Conservation (phyloP, 1,284 basidiomycete species). For the Cutaneotrichosporon curvatum region DNA sequence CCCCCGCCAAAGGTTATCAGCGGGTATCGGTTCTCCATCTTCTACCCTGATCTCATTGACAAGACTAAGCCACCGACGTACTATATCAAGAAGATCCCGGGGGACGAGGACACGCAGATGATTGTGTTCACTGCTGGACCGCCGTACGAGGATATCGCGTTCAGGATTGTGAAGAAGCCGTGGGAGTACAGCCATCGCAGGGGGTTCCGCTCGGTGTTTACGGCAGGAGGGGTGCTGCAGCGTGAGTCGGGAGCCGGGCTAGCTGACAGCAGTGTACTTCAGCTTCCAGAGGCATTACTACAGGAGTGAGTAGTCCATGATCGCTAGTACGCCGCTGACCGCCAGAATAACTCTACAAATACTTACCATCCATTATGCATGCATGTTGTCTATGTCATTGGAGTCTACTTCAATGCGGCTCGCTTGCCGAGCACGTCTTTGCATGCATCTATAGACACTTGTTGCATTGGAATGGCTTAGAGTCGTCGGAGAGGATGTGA, state of each 20-base stretch:
- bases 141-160: constrained; percentile 98
- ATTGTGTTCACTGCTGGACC: constrained; percentile 93
- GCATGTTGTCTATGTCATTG: too few relatives aligned
- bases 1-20: constrained; percentile 96
- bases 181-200: constrained; percentile 89
- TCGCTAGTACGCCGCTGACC: neutral
- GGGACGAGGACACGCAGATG: constrained; percentile 89
- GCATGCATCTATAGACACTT: too few relatives aligned
- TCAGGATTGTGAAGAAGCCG: constrained; percentile 92
- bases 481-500: too few relatives aligned
- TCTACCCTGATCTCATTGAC: constrained; percentile 55
- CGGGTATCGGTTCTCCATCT: constrained; percentile 77
- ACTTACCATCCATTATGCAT: too few relatives aligned
- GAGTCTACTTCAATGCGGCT: too few relatives aligned
- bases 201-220: constrained; percentile 54
- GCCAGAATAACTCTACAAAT: neutral
- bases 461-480: too few relatives aligned
- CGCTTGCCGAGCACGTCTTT: too few relatives aligned
- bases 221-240: constrained; percentile 51
- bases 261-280: constrained; percentile 39
- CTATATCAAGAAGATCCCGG: constrained; percentile 81
- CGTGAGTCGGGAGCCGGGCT: constrained; percentile 18
- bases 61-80: constrained; percentile 94
- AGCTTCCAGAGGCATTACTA: constrained; percentile 43
- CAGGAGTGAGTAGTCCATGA: neutral